A percentile compares a stretch with the other conserved stretches of the same genome.
Evolutionary conservation across 2,329 filamentous ascomycete species (phyloP).

Genomic region (Colletotrichum theobromicola): DNA sequence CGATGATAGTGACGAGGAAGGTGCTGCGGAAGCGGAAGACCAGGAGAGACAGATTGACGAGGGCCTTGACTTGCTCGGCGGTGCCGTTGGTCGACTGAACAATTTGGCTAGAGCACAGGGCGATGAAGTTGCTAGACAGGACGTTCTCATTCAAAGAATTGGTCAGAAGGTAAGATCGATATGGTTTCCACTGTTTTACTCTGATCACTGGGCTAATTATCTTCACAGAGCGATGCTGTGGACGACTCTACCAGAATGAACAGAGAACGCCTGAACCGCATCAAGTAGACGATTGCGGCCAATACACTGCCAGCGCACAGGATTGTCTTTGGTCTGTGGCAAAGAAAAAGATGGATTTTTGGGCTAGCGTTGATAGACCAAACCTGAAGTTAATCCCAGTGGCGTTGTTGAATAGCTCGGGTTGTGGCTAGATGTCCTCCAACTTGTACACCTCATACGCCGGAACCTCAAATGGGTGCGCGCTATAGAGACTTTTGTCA

Average conservation of each 20-base stretch:
- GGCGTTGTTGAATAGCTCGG: too few species aligned
- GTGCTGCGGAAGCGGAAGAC: not conserved
- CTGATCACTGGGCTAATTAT: conserved; percentile 30
- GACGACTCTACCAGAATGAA: conserved; percentile 84
- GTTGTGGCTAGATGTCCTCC: conserved; percentile 6
- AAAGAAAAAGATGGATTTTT: too few species aligned
- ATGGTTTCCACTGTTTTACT: too few species aligned
- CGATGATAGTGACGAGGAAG: conserved; percentile 72
- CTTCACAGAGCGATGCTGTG: conserved; percentile 75
- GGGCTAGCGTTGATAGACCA: too few species aligned
- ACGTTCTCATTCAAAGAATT: conserved; percentile 76
- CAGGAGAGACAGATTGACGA: conserved; percentile 62
- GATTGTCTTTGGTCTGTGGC: too few species aligned
- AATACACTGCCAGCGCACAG: too few species aligned
- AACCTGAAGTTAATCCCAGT: too few species aligned
- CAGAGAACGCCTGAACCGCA: conserved; percentile 71
- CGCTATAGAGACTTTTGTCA: not conserved
- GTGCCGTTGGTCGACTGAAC: conserved; percentile 75
- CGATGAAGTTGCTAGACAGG: conserved; percentile 77
- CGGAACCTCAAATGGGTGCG: conserved; percentile 31
- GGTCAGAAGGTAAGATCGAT: conserved; percentile 68
- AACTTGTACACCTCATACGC: conserved; percentile 32
- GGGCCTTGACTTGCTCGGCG: conserved; percentile 69
- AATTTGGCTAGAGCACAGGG: conserved; percentile 76
- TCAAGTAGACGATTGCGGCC: conserved; percentile 36